Evolutionary conservation across 2,329 filamentous ascomycete species (phyloP), one percentile per base, ranked within the genome.

Genomic region (Fusarium staphyleae): DNA sequence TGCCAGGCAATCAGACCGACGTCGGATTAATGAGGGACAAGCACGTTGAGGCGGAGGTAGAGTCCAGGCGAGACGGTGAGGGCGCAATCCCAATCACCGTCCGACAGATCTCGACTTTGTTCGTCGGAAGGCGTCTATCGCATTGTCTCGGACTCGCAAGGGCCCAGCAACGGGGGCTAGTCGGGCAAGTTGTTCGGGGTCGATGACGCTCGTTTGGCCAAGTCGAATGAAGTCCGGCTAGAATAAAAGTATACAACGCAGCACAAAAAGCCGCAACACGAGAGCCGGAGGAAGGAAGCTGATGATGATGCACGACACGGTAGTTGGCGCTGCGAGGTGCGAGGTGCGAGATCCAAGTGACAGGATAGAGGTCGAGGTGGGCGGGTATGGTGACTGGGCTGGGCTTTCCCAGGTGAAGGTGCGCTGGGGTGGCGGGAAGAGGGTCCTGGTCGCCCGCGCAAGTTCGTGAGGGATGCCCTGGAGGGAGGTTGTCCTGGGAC

Each of bases 401-500:
- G 33, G 41, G 46, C 45, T 53, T 39, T 50, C 54, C 47, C 32
- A 45, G 55, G 48, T 47, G 13, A n/a, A 59, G 51, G 47, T 62
- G 44, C 55, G 37, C 63, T 62, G 57, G 53, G 60, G 60, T 59
- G 64, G 62, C 59, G 64, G 57, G 65, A 66, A 62, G 65, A 63
- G 52, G 60, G 59, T 24, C 5, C 22, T 24, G 22, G 22, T 57
- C 59, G 49, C 55, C 43, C 47, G 48, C 57, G 57, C 57, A 48
- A 16, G 49, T 48, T 66, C 33, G 54, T 61, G 59, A 66, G 60
- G 60, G 60, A 62, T 61, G 22, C 22, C 22, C 22, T 54, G 48
- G 67, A 63, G 64, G 66, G 63, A 66, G 65, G 63, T 66, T 69
- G 67, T 63, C 60, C 58, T 63, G 57, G 64, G 54, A 50, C 49